These are phyloP conservation scores for Parathielavia hyrcaniae DNA, from an alignment of 495 filamentous ascomycete species.

Conservation along the genomic window DNA sequence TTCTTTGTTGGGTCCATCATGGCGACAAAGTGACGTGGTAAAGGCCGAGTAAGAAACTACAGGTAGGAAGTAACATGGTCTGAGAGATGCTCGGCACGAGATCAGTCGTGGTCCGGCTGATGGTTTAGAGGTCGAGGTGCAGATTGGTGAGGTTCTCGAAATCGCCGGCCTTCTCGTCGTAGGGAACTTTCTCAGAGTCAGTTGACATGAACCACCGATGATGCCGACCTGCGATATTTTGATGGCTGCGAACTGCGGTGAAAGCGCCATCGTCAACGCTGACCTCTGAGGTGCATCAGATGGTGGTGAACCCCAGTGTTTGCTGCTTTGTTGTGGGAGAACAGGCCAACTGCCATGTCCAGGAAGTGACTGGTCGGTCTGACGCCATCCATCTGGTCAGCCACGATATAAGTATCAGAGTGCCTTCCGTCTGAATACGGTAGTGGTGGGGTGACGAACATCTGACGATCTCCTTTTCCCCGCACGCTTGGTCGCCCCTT, in stretches of 20 bases:
- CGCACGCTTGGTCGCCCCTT: slow-evolving; percentile 1
- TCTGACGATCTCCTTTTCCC: slow-evolving; percentile 15
- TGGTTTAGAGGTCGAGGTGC: not conserved
- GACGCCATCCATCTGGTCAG: slow-evolving; percentile 3
- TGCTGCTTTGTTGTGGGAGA: not conserved
- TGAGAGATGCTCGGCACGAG: not conserved
- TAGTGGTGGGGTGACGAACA: slow-evolving; percentile 13
- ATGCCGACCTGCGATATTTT: not conserved
- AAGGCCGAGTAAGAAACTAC: not conserved
- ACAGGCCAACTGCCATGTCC: not conserved
- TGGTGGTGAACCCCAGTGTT: not conserved
- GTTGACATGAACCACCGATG: not conserved
- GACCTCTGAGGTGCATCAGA: not conserved
- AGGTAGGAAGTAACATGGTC: not conserved
- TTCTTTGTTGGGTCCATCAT: not conserved
- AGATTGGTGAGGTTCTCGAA: not conserved
- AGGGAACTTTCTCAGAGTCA: not conserved
- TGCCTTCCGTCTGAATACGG: not conserved
- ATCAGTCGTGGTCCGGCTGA: not conserved
- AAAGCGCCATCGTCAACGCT: not conserved
- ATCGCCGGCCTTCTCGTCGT: not conserved
- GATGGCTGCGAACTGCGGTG: not conserved
- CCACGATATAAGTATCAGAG: not conserved
- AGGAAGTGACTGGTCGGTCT: not conserved
- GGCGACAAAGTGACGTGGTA: not conserved